These are phyloP conservation scores for Pistacia integerrima DNA, from an alignment of 345 rosid species.

Conservation along the genomic window DNA sequence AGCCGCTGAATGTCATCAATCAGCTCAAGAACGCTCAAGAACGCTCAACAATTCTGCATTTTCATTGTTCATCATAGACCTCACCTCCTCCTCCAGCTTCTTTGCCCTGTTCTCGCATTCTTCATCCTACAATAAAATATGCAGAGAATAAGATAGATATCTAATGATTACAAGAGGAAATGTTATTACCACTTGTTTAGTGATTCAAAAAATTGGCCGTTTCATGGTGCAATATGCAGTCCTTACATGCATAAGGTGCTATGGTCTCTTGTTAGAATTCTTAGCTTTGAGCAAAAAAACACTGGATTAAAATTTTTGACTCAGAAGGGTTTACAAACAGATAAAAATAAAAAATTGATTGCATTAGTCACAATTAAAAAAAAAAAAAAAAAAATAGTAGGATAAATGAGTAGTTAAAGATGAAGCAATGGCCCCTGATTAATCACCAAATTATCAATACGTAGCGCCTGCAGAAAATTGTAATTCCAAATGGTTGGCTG, in stretches of 20 bases:
- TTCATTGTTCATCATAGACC: conserved; percentile 16
- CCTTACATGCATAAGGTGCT: no score
- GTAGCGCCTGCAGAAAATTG: conserved; percentile 22
- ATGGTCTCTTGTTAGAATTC: no score
- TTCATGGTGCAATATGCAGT: no score
- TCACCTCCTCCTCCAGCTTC: conserved; percentile 35
- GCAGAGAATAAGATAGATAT: neutral
- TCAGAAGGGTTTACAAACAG: no score
- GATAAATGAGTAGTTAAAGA: neutral
- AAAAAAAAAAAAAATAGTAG: neutral
- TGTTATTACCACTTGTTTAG: no score
- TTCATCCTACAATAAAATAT: conserved; percentile 12
- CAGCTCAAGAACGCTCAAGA: conserved; percentile 31
- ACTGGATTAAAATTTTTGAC: no score
- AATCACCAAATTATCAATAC: neutral
- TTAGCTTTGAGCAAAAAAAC: no score
- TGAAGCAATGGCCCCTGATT: neutral
- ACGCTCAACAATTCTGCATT: conserved; percentile 8
- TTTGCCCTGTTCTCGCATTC: conserved; percentile 15
- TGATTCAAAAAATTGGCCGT: no score
- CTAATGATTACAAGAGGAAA: neutral
- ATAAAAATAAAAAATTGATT: no score
- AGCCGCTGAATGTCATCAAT: conserved; percentile 46
- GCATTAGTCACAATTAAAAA: neutral
- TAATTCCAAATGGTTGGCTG: conserved; percentile 20